These are phyloP conservation scores for Adansonia madagascariensis DNA, from an alignment of 441 rosid genomes.

Conservation along the genomic window DNA sequence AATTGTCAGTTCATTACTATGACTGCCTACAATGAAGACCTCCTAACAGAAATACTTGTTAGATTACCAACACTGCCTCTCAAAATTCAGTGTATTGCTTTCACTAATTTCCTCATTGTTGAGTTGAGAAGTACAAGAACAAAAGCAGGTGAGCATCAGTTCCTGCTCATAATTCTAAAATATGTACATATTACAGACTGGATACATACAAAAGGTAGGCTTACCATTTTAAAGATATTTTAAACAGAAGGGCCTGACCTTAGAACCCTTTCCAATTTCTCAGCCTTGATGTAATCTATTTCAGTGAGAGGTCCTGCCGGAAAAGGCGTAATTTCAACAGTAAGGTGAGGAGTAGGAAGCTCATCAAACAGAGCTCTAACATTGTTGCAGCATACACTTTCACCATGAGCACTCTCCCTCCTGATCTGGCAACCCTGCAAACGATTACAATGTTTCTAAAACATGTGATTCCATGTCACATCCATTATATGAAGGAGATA, in stretches of 20 bases:
- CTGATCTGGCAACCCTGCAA: slow-evolving; percentile 93
- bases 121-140: slow-evolving; percentile 2
- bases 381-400: slow-evolving; percentile 95
- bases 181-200: slow-evolving; percentile 37
- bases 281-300: slow-evolving; percentile 83
- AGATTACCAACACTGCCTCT: slow-evolving; percentile 10
- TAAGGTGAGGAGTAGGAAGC: slow-evolving; percentile 86
- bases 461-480: not conserved
- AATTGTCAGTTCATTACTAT: too few relatives aligned
- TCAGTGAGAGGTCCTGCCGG: slow-evolving; percentile 85
- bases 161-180: slow-evolving; percentile 18
- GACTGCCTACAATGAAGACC: too few relatives aligned
- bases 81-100: not conserved
- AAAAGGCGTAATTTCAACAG: slow-evolving; percentile 84
- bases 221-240: slow-evolving; percentile 18
- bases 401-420: slow-evolving; percentile 94
- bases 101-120: not conserved
- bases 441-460: not conserved
- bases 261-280: slow-evolving; percentile 84
- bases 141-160: slow-evolving; percentile 20
- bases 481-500: not conserved
- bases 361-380: slow-evolving; percentile 96
- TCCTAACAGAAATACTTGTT: too few relatives aligned
- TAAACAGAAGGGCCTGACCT: slow-evolving; percentile 76
- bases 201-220: slow-evolving; percentile 23